Base-by-base conservation (phyloP, 2,329 filamentous ascomycete genomes). In the Colletotrichum abscissum region DNA sequence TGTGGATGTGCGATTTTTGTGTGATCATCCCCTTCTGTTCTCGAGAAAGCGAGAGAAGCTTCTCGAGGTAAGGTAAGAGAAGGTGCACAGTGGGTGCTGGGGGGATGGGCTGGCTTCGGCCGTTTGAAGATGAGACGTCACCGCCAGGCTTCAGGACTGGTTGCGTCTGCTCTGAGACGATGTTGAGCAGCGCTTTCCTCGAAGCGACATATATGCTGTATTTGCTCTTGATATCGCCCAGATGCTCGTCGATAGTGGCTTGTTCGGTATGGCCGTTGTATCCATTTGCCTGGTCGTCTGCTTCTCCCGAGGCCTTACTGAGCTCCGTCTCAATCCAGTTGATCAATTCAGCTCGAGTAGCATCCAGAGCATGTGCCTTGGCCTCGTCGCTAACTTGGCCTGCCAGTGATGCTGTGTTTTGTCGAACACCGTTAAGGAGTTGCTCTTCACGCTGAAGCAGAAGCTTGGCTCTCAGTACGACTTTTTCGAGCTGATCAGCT, bases 311-410 rank as follows among this genome's bases (percentile, higher is more conserved):
- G 1, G 89, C 89, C 67, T 88, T 89, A 64, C 85, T 82, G 26
- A 93, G 81, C 78, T 92, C 91, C 5, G 82, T 83, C 79, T 93
- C 91, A 69, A 93, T 92, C 91, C 91, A 93, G 69, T 81, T 84
- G 72, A 93, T 92, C 63, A 93, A 84, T 74, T 90, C 88, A 64
- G 88, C 87, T 19, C 91, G 86, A 12, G 91, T 89, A 8, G 82
- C 82, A 55, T 85, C 86, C 11, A 93, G 81, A 16, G 91, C 91
- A 60, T 86, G 83, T 3, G 90, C 76, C 74, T 87, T 89, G 19
- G 83, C 80, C 66, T 78, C 76, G 16, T 81, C 79, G 12, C 78
- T 76, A 62, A 82, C 79, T 73, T 83, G 86, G 24, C 87, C 83
- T 12, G 54, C 49, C 12, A 65, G 33, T 4, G 71, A 56, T 16